Conservation (phyloP, 495 filamentous ascomycete species). For the Recurvomyces mirabilis region DNA sequence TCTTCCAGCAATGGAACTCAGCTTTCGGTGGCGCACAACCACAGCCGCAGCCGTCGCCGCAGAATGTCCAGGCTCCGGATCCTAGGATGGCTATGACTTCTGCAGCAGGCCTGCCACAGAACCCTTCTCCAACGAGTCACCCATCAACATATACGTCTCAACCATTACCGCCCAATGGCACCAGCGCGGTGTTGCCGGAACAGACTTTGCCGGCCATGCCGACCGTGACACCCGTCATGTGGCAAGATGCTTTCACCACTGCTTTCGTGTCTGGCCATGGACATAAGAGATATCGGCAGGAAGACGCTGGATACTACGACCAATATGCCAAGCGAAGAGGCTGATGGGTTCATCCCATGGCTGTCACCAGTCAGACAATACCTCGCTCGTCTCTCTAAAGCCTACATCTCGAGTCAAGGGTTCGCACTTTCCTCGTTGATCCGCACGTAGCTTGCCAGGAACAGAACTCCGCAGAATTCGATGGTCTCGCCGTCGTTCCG, state of each 20-base stretch:
- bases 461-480: too few species aligned
- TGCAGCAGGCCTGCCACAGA: not conserved
- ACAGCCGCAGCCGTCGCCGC: slow-evolving; percentile 28
- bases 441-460: too few species aligned
- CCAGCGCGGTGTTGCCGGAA: slow-evolving; percentile 29
- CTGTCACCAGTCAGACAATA: too few species aligned
- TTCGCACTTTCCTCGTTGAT: too few species aligned
- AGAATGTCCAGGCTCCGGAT: slow-evolving; percentile 4
- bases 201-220: slow-evolving; percentile 28
- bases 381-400: too few species aligned
- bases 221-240: slow-evolving; percentile 87
- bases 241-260: slow-evolving; percentile 81
- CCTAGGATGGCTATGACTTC: not conserved
- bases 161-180: slow-evolving; percentile 16
- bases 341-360: too few species aligned
- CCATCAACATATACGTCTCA: not conserved
- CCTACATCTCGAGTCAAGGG: too few species aligned
- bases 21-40: slow-evolving; percentile 54
- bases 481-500: too few species aligned
- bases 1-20: slow-evolving; percentile 95
- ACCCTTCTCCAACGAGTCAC: slow-evolving; percentile 4
- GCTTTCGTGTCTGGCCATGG: slow-evolving; percentile 21
- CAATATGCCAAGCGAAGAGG: slow-evolving; percentile 13
- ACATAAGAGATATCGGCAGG: slow-evolving; percentile 12
- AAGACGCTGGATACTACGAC: slow-evolving; percentile 5